Evolutionary conservation across 1,139 yeast species (phyloP), one percentile per base, ranked within the genome.

Genomic region (Blastobotrys capitulatus): DNA sequence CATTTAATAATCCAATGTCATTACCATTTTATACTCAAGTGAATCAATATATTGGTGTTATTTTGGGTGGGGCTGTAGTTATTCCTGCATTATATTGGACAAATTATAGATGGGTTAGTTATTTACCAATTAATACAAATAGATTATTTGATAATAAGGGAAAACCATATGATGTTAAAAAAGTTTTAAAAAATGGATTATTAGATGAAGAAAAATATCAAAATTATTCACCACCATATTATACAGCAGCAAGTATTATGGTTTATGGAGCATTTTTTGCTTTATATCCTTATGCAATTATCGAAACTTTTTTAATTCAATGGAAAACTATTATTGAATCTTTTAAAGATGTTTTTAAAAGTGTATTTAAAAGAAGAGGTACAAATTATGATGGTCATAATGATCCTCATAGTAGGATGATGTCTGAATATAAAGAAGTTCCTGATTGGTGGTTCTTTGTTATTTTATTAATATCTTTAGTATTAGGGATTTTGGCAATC

Each of bases 361-460:
- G 52, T 20, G 36, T 44, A 34, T 20, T 46, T 31, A 15, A 41
- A 26, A 37, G n/a, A n/a, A 15, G 41, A 20, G 66, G 42, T 61
- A 60, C 50, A 55, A 54, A 56, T n/a, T 54, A 65, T 47, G 70
- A 66, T 10, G 69, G 65, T 2, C 71, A 66, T 53, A 61, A 72
- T 25, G 86, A 81, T 56, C 78, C 83, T 0, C 83, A 80, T 55
- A 71, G 78, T 41, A 69, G 72, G 48, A 75, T 79, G 77, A 79
- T 80, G 82, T 55, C 71, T 26, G 65, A 67, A 19, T 79, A 79
- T 61, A 72, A 71, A 37, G 87, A 82, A 57, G 85, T 80, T 18
- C 86, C 86, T 10, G 82, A 80, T 53, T 76, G 78, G 77, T 78
- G 79, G 74, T 82, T 75, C 56, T 55, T 77, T 22, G 49, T 67